Evolutionary conservation across 2,329 filamentous ascomycete genomes (phyloP).

Genomic region (Podosphaera leucotricha): DNA sequence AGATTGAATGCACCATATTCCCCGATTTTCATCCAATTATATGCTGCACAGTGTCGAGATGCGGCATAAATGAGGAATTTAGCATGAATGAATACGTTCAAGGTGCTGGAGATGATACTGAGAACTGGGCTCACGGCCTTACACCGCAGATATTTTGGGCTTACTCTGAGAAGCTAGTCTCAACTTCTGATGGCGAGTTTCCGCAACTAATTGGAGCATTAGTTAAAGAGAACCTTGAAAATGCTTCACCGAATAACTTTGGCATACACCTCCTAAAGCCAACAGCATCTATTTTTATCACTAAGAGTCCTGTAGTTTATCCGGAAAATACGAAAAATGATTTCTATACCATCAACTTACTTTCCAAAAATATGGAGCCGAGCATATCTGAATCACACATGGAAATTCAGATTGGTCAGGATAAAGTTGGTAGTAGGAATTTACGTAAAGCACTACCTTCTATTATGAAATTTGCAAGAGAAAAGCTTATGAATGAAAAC

Average conservation of each 20-base stretch:
- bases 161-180: constrained; percentile 35
- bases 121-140: constrained; percentile 72
- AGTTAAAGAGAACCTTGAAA: constrained; percentile 13
- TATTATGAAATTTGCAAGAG: constrained; percentile 11
- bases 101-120: constrained; percentile 82
- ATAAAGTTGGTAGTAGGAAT: constrained; percentile 62
- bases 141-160: constrained; percentile 63
- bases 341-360: constrained; percentile 18
- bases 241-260: background rate
- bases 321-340: background rate
- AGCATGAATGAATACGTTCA: constrained; percentile 66
- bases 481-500: constrained; percentile 1
- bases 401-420: constrained; percentile 40
- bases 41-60: constrained; percentile 63
- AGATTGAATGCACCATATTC: constrained; percentile 21
- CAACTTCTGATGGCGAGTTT: constrained; percentile 40
- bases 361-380: constrained; percentile 20
- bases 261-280: constrained; percentile 9
- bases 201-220: constrained; percentile 25
- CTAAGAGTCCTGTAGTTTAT: constrained; percentile 5
- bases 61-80: constrained; percentile 43
- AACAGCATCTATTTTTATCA: constrained; percentile 12
- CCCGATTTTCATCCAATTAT: constrained; percentile 47
- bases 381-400: constrained; percentile 17
- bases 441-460: constrained; percentile 46